These are phyloP conservation scores for Exophiala sp. DNA, from an alignment of 2,329 filamentous ascomycete genomes.

Conservation along the genomic window DNA sequence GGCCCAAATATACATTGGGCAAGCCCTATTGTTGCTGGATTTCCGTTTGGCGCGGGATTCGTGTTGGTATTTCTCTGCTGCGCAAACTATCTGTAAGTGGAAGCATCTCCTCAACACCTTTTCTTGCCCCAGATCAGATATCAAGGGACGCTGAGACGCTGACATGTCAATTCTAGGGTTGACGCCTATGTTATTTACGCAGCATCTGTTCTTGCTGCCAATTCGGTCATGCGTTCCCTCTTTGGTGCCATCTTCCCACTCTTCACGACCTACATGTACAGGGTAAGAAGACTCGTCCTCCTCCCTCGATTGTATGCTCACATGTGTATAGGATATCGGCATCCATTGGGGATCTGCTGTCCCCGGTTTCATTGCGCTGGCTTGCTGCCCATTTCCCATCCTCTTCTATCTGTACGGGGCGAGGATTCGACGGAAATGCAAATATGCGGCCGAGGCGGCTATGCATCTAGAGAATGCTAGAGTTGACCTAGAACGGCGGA, in stretches of 20 bases:
- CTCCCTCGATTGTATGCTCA: too few species aligned
- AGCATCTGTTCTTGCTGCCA: conserved; percentile 36
- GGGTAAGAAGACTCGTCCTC: too few species aligned
- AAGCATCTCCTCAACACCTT: too few species aligned
- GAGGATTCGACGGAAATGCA: conserved; percentile 9
- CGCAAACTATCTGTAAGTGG: conserved; percentile 35
- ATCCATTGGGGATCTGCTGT: conserved; percentile 45
- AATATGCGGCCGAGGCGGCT: conserved; percentile 11
- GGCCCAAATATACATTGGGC: conserved; percentile 52
- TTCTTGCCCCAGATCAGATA: too few species aligned
- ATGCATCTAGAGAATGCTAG: conserved; percentile 3
- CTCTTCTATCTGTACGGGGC: conserved; percentile 20
- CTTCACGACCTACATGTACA: conserved; percentile 43
- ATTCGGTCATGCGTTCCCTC: conserved; percentile 42
- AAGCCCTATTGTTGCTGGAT: conserved; percentile 39
- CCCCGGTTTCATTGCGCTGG: conserved; percentile 42
- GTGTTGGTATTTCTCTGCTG: conserved; percentile 38
- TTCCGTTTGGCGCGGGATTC: conserved; percentile 40
- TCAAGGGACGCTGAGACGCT: too few species aligned
- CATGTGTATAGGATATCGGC: conserved; percentile 32
- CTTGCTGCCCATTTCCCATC: conserved; percentile 39
- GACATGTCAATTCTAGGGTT: conserved; percentile 22
- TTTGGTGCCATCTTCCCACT: conserved; percentile 45
- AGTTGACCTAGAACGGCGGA: too few species aligned
- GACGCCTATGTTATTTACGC: conserved; percentile 42